Percentiles rank a stretch among this genome's conserved stretches.
These are phyloP conservation scores for Oryza meridionalis DNA, from an alignment of 176 grass and related monocot genomes.

Conservation along the genomic window DNA sequence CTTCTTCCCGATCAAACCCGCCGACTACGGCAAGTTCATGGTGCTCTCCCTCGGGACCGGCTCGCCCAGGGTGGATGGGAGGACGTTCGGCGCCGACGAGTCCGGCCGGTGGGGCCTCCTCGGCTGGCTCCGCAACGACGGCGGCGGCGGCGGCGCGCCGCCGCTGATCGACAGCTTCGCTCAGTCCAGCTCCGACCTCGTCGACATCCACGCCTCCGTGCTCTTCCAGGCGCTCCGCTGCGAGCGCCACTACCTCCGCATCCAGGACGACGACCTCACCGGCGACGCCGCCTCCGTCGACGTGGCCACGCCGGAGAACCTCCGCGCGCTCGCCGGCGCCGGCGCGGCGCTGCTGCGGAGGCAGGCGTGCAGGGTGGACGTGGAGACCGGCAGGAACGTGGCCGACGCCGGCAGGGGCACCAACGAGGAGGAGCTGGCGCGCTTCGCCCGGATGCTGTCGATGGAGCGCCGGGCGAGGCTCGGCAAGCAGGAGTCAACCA, in stretches of 20 bases:
- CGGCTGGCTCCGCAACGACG: slow-evolving; percentile 51
- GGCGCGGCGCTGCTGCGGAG: slow-evolving; percentile 46
- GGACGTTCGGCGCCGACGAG: slow-evolving; percentile 21
- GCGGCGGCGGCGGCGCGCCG: slow-evolving; percentile 29
- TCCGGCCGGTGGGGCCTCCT: slow-evolving; percentile 58
- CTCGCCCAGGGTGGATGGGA: slow-evolving; percentile 40
- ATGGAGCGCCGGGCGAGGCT: slow-evolving; percentile 36
- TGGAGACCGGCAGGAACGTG: slow-evolving; percentile 53
- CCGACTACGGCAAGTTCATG: slow-evolving; percentile 52
- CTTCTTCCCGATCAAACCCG: slow-evolving; percentile 41
- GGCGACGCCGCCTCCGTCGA: slow-evolving; percentile 44
- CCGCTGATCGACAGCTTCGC: slow-evolving; percentile 61
- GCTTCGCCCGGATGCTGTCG: slow-evolving; percentile 36
- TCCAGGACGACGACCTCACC: slow-evolving; percentile 50
- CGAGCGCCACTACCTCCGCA: slow-evolving; percentile 52
- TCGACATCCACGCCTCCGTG: slow-evolving; percentile 64
- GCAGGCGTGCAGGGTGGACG: slow-evolving; percentile 42
- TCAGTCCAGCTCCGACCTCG: slow-evolving; percentile 59
- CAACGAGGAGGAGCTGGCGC: slow-evolving; percentile 52
- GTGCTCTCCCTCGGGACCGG: slow-evolving; percentile 61
- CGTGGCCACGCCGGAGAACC: slow-evolving; percentile 42
- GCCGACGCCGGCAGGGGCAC: slow-evolving; percentile 2
- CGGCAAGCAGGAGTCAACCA: too few relatives aligned
- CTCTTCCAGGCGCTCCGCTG: slow-evolving; percentile 53
- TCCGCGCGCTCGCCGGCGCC: slow-evolving; percentile 30